Base-by-base conservation (phyloP, 306 rosid genomes). In the Purshia tridentata region DNA sequence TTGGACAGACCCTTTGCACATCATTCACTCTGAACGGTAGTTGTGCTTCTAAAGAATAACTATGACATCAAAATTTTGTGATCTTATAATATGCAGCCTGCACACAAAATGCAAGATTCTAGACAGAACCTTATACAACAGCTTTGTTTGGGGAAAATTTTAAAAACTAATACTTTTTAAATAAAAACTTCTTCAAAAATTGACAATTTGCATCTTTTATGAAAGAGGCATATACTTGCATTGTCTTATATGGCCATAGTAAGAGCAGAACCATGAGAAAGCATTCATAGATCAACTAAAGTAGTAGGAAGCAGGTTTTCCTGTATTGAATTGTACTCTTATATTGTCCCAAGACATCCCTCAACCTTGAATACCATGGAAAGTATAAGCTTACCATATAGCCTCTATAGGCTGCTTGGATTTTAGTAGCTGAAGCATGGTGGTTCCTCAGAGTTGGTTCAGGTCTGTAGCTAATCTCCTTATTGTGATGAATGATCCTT, bases 341-440 rank as follows among this genome's bases (percentile, higher is more conserved):
- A 12, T 6, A 22, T 72, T 57, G 14, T 45, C 69, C 35, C 40
- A 9, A 5, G 73, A 48, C 57, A 54, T n/a, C 41, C 45, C 49
- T 29, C 70, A 47, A 53, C 67, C 63, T 56, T 65, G 62, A 70
- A 37, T 47, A 70, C 13, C 12, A 68, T 40, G 72, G 57, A 68
- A 72, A 67, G 44, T 49, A 74, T 47, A 72, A 75, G 60, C 90
- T 83, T 86, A 91, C 99, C 93, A 50, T 79, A 52, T 91, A 91
- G 58, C 99, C 98, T 84, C 98, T 84, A 67, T 89, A 95, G 57
- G 81, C 86, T 59, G 99, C 86, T 81, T 95, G 99, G 54, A 95
- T 90, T 87, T 82, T 91, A 53, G 89, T 91, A 69, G 98, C 99
- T 8, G 93, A 90, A 78, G 90, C 96, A 77, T 95, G 85, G 62